phyloP scores from a whole-genome alignment of 805 yeast genomes.

The Cyberlindnera veronae region DNA sequence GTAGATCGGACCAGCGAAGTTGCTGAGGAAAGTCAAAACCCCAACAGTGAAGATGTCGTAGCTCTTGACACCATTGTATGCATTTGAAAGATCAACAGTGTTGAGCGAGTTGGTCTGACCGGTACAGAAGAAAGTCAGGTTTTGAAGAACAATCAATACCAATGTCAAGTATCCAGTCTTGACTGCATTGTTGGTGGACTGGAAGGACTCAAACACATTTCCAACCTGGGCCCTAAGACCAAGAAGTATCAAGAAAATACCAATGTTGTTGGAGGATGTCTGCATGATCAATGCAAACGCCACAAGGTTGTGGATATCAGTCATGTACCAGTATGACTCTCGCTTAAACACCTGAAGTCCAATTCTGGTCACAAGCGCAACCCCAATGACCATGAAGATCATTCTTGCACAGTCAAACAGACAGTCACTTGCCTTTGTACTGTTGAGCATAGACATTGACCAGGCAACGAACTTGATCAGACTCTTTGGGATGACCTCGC shows the following conservation, averaged over 20 bases:
- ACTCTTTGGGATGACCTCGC: constrained; percentile 47
- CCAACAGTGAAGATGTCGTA: constrained; percentile 76
- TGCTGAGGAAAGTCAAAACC: constrained; percentile 71
- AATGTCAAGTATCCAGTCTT: constrained; percentile 14
- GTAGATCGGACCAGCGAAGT: constrained; percentile 80
- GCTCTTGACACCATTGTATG: constrained; percentile 80
- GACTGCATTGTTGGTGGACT: not conserved
- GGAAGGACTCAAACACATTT: constrained; percentile 2
- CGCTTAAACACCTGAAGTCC: constrained; percentile 8
- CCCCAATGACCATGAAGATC: constrained; percentile 32
- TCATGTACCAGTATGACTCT: constrained; percentile 23
- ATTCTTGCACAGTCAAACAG: constrained; percentile 34
- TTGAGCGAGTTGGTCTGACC: constrained; percentile 94
- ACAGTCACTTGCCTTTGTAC: constrained; percentile 28
- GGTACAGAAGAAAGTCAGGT: constrained; percentile 75
- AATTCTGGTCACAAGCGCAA: constrained; percentile 33
- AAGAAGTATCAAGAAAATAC: constrained; percentile 42
- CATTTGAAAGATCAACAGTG: constrained; percentile 84
- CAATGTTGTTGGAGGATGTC: constrained; percentile 45
- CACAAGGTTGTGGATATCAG: constrained; percentile 36
- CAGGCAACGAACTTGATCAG: constrained; percentile 25
- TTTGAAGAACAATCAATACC: constrained; percentile 52
- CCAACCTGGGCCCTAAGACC: constrained; percentile 24
- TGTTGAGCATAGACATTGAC: constrained; percentile 31
- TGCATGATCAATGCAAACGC: constrained; percentile 47